Conservation (phyloP, 768 basidiomycete genomes). For the Clavaria fumosa region DNA sequence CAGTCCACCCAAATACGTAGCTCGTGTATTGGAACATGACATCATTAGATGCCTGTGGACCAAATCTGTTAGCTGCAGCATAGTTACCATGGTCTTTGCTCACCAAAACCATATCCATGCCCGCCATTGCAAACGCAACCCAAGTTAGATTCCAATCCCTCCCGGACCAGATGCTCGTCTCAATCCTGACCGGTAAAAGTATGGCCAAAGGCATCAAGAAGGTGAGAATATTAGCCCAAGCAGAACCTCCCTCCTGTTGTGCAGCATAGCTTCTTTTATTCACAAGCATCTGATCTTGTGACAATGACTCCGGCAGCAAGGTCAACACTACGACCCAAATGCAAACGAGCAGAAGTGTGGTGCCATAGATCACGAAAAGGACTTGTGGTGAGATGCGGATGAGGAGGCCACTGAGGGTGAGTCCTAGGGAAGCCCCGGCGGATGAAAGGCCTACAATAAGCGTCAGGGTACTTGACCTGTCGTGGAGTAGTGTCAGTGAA, state of each 20-base stretch:
- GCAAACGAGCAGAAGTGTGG: constrained; percentile 31
- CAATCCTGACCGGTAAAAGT: constrained; percentile 31
- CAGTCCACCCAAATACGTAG: constrained; percentile 45
- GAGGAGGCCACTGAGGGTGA: constrained; percentile 51
- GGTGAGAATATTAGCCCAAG: constrained; percentile 17
- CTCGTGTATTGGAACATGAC: constrained; percentile 51
- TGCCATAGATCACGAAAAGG: constrained; percentile 59
- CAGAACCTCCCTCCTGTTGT: constrained; percentile 6
- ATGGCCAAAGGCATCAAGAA: constrained; percentile 63
- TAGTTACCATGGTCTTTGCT: constrained; percentile 6
- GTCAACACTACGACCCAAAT: constrained; percentile 36
- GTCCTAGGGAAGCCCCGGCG: constrained; percentile 60
- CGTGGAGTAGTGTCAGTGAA: neutral
- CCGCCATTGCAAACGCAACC: constrained; percentile 36
- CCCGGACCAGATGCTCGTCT: constrained; percentile 11
- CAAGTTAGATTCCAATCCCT: constrained; percentile 56
- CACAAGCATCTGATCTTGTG: constrained; percentile 30
- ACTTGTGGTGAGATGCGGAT: constrained; percentile 38
- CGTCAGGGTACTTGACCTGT: constrained; percentile 51
- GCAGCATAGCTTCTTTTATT: constrained; percentile 21
- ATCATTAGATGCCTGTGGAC: constrained; percentile 32
- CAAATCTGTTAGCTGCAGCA: neutral
- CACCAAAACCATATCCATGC: constrained; percentile 33
- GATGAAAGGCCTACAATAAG: constrained; percentile 51
- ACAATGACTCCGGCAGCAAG: constrained; percentile 67